phyloP scores from a whole-genome alignment of 345 rosid genomes.

The Syzygium aromaticum region DNA sequence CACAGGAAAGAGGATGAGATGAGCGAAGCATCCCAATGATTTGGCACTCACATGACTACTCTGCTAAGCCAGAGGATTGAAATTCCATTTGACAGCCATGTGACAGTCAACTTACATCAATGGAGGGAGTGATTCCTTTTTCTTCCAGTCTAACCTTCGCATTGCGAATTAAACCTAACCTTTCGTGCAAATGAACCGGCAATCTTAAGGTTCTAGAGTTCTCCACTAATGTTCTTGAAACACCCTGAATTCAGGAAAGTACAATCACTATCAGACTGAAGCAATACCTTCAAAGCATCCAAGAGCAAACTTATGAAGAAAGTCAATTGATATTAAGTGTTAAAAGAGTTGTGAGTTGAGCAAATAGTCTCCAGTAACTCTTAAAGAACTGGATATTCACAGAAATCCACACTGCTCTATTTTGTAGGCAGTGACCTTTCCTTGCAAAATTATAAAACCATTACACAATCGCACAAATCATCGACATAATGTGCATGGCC shows the following conservation, averaged over 20 bases:
- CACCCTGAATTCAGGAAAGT: slow-evolving; percentile 51
- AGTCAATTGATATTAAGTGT: neutral
- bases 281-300: neutral
- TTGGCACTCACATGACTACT: neutral
- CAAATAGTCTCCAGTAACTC: neutral
- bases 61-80: neutral
- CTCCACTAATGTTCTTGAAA: slow-evolving; percentile 80
- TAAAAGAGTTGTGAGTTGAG: neutral
- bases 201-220: slow-evolving; percentile 78
- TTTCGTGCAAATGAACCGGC: slow-evolving; percentile 80
- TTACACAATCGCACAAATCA: neutral
- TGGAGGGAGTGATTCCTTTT: slow-evolving; percentile 78
- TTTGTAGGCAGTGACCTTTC: neutral
- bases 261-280: slow-evolving; percentile 3
- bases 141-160: slow-evolving; percentile 82
- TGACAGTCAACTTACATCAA: slow-evolving; percentile 54
- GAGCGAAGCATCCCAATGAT: neutral
- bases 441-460: neutral
- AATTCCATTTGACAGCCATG: neutral
- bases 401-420: neutral
- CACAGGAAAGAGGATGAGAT: neutral
- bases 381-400: neutral
- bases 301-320: neutral
- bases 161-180: slow-evolving; percentile 75
- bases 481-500: neutral